Evolutionary conservation across 1,284 basidiomycete genomes (phyloP).

Genomic region (Psilocybe mexicana): DNA sequence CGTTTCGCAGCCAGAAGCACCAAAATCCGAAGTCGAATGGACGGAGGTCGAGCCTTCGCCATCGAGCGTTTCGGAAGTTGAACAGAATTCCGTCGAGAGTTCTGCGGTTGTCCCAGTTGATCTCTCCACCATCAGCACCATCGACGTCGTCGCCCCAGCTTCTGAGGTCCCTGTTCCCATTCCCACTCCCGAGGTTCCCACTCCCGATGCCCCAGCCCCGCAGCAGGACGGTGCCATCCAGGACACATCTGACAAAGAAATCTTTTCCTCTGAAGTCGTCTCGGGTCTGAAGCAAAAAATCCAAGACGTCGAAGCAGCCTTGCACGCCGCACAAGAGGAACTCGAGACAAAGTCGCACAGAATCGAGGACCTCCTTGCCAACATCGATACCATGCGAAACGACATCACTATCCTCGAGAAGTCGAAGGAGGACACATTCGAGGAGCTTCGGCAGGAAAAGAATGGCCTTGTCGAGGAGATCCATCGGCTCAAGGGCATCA

Average conservation of each 20-base stretch:
- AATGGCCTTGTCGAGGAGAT: conserved; percentile 4
- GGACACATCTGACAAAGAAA: too few species aligned
- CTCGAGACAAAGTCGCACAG: conserved; percentile 8
- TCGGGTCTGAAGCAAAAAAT: background rate
- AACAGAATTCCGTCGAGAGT: background rate
- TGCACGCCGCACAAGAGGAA: conserved; percentile 8
- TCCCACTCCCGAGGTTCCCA: too few species aligned
- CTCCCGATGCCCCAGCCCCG: too few species aligned
- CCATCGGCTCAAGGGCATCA: conserved; percentile 15
- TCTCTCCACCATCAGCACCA: background rate
- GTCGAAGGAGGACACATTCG: conserved; percentile 8
- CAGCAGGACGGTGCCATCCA: background rate
- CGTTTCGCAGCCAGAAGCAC: conserved; percentile 3
- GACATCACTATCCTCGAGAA: conserved; percentile 12
- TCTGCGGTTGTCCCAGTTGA: background rate
- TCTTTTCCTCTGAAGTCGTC: too few species aligned
- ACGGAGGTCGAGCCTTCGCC: conserved; percentile 7
- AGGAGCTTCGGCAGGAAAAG: background rate
- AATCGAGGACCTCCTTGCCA: conserved; percentile 7
- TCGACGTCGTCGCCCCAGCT: background rate
- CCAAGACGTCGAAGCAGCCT: conserved; percentile 5
- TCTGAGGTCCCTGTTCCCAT: background rate
- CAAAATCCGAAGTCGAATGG: conserved; percentile 15
- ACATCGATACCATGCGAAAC: conserved; percentile 1
- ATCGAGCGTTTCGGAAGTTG: too few species aligned